Conservation (phyloP, 2,329 filamentous ascomycete species). For the Aureobasidium melanogenum region DNA sequence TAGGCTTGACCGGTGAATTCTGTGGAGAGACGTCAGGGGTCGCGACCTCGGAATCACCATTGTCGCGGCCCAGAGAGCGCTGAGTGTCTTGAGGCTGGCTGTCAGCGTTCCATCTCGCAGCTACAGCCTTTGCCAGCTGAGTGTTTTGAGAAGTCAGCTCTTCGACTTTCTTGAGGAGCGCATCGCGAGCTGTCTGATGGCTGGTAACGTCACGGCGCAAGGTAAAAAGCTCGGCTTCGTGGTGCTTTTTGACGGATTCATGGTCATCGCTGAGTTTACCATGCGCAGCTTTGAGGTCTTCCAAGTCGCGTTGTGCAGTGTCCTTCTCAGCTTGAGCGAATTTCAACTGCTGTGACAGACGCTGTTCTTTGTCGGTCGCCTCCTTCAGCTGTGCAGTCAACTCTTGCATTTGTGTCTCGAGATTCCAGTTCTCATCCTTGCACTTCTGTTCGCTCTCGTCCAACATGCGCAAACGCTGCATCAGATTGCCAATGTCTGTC, state of each 20-base stretch:
- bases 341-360: constrained; percentile 64
- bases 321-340: constrained; percentile 66
- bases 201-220: constrained; percentile 71
- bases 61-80: constrained; percentile 56
- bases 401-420: constrained; percentile 88
- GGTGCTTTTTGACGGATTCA: constrained; percentile 64
- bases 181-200: constrained; percentile 68
- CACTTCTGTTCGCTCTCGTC: constrained; percentile 94
- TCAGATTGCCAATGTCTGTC: constrained; percentile 68
- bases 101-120: constrained; percentile 50
- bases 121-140: constrained; percentile 77
- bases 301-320: constrained; percentile 71
- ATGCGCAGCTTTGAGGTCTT: constrained; percentile 76
- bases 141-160: constrained; percentile 84
- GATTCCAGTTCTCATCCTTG: constrained; percentile 97
- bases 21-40: constrained; percentile 89
- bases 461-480: constrained; percentile 69
- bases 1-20: constrained; percentile 81
- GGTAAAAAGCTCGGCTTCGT: constrained; percentile 79
- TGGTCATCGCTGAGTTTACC: constrained; percentile 77
- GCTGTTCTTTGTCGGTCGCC: constrained; percentile 71
- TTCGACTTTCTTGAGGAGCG: constrained; percentile 75
- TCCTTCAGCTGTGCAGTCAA: constrained; percentile 65
- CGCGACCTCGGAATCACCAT: constrained; percentile 40
- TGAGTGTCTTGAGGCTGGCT: constrained; percentile 20